These are phyloP conservation scores for Leccinum subgranulosum DNA, from an alignment of 768 basidiomycete species.

Conservation along the genomic window DNA sequence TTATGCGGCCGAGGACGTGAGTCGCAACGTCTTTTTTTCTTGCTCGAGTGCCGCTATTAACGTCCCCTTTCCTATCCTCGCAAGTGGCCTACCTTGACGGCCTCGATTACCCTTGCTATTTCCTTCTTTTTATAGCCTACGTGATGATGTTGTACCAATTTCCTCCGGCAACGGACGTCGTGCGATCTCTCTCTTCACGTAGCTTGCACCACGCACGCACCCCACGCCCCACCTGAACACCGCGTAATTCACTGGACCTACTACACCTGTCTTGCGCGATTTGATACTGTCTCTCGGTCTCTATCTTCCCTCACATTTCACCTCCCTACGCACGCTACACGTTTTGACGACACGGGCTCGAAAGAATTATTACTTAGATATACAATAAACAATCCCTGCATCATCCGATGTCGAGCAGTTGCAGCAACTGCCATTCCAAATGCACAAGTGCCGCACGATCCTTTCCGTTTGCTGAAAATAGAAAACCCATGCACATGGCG, in stretches of 20 bases:
- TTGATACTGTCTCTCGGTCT: neutral
- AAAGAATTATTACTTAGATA: neutral
- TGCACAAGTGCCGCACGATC: neutral
- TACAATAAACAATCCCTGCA: neutral
- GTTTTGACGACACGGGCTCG: neutral
- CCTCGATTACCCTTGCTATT: neutral
- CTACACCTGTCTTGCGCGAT: neutral
- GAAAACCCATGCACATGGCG: neutral
- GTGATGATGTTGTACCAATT: slow-evolving; percentile 10
- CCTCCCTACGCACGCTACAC: neutral
- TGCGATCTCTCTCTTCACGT: neutral
- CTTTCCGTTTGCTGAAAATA: neutral
- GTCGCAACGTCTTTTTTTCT: neutral
- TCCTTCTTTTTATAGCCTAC: neutral
- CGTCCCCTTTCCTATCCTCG: neutral
- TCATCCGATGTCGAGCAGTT: neutral
- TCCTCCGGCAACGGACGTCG: neutral
- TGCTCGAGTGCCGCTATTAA: neutral
- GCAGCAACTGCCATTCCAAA: neutral
- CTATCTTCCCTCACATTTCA: too few species aligned
- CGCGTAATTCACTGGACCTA: neutral
- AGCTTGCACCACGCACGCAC: too few species aligned
- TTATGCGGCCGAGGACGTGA: slow-evolving; percentile 9
- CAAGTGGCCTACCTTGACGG: neutral
- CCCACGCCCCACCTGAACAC: neutral